Conservation (phyloP, 495 filamentous ascomycete species). For the Aspergillus heteromorphus region DNA sequence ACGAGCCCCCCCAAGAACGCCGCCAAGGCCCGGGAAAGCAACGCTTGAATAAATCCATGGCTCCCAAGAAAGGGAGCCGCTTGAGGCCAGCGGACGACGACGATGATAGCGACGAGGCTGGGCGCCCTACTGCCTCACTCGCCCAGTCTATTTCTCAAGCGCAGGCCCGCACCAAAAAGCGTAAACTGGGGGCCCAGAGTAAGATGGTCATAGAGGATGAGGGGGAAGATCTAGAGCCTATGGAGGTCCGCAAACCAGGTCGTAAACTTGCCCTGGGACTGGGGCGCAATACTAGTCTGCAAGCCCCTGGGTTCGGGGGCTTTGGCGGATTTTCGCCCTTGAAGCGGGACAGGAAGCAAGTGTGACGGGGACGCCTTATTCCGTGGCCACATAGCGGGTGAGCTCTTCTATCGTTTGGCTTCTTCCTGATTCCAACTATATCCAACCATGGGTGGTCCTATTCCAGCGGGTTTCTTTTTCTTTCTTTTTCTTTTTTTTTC, state of each 20-base stretch:
- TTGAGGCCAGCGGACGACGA: slow-evolving; percentile 2
- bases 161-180: slow-evolving; percentile 63
- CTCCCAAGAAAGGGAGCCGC: not conserved
- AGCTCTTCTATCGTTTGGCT: too few species aligned
- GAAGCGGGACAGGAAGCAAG: slow-evolving; percentile 68
- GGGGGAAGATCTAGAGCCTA: slow-evolving; percentile 45
- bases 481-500: too few species aligned
- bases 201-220: slow-evolving; percentile 76
- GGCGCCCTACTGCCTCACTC: not conserved
- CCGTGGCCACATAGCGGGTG: too few species aligned
- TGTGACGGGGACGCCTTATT: too few species aligned
- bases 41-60: not conserved
- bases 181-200: slow-evolving; percentile 61
- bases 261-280: slow-evolving; percentile 24
- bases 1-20: not conserved
- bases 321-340: slow-evolving; percentile 67
- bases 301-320: slow-evolving; percentile 24
- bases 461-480: too few species aligned
- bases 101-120: not conserved
- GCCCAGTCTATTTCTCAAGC: slow-evolving; percentile 22
- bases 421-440: too few species aligned
- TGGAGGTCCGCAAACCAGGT: slow-evolving; percentile 27
- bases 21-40: not conserved
- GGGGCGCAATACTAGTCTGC: slow-evolving; percentile 14
- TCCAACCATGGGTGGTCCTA: too few species aligned